Percentiles rank a stretch among this genome's conserved stretches.
Conservation (phyloP, 179 eudicot species). For the Carnegiea gigantea region DNA sequence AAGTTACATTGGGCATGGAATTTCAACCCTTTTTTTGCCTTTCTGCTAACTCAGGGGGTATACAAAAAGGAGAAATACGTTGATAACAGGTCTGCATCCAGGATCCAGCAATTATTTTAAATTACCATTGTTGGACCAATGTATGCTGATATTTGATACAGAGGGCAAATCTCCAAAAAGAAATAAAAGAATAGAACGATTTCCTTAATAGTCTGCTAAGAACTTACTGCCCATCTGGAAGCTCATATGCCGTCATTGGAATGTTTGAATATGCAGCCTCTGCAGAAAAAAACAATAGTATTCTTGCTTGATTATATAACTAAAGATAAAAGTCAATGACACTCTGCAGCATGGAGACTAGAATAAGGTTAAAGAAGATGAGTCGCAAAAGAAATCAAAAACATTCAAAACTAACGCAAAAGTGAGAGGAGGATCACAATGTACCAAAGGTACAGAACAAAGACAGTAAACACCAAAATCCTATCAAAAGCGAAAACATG, state of each 20-base stretch:
- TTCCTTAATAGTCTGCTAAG: conserved; percentile 14
- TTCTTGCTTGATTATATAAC: not conserved
- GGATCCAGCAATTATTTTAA: not conserved
- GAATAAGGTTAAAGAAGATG: no score
- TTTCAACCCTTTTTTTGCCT: no score
- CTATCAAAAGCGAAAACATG: not conserved
- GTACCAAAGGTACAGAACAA: not conserved
- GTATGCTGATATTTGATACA: not conserved
- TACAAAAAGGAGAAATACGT: not conserved
- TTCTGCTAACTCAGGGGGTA: no score
- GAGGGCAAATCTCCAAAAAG: not conserved
- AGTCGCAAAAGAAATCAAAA: not conserved
- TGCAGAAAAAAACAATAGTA: conserved; percentile 31
- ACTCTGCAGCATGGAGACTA: not conserved
- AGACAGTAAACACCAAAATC: not conserved
- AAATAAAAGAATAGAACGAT: not conserved
- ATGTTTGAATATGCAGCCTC: conserved; percentile 86
- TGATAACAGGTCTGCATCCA: not conserved
- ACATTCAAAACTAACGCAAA: not conserved
- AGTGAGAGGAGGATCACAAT: not conserved
- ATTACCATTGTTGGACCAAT: not conserved
- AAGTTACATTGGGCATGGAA: no score
- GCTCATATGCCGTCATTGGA: conserved; percentile 97
- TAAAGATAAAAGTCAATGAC: not conserved
- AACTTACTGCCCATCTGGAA: conserved; percentile 99